Base-by-base conservation (phyloP, 164 flowering plant genomes). In the Vitis rupestris region DNA sequence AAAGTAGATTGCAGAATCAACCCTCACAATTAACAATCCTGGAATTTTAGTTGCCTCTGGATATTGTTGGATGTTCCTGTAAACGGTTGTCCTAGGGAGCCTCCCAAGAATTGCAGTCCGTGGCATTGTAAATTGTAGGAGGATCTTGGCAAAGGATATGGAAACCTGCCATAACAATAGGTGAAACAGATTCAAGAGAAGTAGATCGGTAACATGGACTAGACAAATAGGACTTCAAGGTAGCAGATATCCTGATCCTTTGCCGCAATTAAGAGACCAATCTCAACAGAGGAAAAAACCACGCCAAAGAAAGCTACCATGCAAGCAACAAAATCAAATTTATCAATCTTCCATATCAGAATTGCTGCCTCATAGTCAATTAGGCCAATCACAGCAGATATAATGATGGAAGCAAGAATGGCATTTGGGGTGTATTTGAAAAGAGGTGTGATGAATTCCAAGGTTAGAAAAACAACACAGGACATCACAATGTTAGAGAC, bases 231-330 rank as follows among this genome's bases (percentile, higher is more conserved):
- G 19, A 51, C 15, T 61, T 61, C 47, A 4, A 61, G 19, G 29
- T 47, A 15, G 54, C n/a, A 9, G 4, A 68, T 29, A 37, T 59
- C 15, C 8, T 54, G 65, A 17, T 69, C 15, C 82, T 6, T 74
- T 85, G 90, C 99, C 48, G 98, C 93, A 56, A 93, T 88, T 64
- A 93, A 63, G 70, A 95, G 94, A 30, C 99, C 99, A 3, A 86
- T 86, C 81, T 95, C 98, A 50, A 95, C 96, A 37, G 94, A 84
- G 8, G 29, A 66, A 67, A 95, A 93, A 30, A 91, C 66, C 1
- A 95, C 98, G 12, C 98, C 99, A 67, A 93, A 71, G 79, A 93
- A 93, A 30, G 99, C 98, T 74, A 98, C 98, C 82, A 90, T 76
- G 72, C 99, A 95, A 31, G 97, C 98, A 58, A 92, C 71, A 62